Base-by-base conservation (phyloP, 768 basidiomycete genomes). In the Imleria badia region DNA sequence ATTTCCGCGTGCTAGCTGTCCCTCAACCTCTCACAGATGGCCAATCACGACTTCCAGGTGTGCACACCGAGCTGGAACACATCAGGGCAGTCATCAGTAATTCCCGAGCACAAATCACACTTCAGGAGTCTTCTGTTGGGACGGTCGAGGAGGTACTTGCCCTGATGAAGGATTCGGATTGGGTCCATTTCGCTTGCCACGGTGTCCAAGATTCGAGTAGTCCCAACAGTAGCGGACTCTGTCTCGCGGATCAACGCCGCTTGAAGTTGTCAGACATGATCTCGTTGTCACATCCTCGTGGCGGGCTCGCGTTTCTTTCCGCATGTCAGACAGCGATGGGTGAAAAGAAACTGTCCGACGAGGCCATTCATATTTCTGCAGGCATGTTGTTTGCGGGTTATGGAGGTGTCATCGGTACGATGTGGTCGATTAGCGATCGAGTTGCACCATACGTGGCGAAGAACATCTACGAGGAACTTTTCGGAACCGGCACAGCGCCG, bases 361-460 rank as follows among this genome's bases (percentile, higher is more conserved):
- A 48, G 36, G 47, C 47, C 1, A 7, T 39, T 17, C 47, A 48
- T 20, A 30, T 48, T n/a, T 23, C 47, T 26, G 47, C 47, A 6
- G 47, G 73, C 2, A 73, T 78, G 72, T 55, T 75, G 38, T 52
- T 65, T 26, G 65, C 60, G 1, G 72, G 72, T 3, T 73, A 61
- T 50, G 45, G 48, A 11, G 63, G 67, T 1, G 47, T 39, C 7
- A 17, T 48, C 7, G 47, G 26, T 4, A 48, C 47, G 47, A 48
- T 48, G 47, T 48, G 36, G 47, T 48, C 47, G 38, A 48, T 48
- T n/a, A 48, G 38, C 22, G 47, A 48, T 15, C 22, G 23, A 1
- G 68, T 73, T 54, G 78, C 71, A 3, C 72, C 76, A 2, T 12
- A 41, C 4, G 58, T 77, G 48, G 66, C 75, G 7, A 55, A 56